Conservation (phyloP, 345 rosid genomes). For the Geranium rotundifolium region DNA sequence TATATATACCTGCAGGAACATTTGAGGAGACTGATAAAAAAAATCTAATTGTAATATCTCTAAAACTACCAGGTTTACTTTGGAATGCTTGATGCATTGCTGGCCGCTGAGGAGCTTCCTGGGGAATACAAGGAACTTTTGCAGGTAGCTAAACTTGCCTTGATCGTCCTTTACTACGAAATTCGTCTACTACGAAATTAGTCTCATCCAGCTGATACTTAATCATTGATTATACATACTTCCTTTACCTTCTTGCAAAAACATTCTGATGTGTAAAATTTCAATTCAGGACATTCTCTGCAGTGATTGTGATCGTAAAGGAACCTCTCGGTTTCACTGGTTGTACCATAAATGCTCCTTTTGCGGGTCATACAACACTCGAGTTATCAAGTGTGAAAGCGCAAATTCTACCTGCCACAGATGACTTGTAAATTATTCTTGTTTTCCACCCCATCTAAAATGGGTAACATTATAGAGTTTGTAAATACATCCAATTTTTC, state of each 20-base stretch:
- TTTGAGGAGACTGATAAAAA: background rate
- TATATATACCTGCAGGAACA: background rate
- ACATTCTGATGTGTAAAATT: background rate
- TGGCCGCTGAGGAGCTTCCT: slow-evolving; percentile 86
- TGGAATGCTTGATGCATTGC: slow-evolving; percentile 85
- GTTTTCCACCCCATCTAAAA: no score
- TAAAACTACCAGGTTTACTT: slow-evolving; percentile 58
- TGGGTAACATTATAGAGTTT: no score
- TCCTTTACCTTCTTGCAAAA: background rate
- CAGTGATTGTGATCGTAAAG: slow-evolving; percentile 69
- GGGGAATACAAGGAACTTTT: slow-evolving; percentile 60
- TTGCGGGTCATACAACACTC: slow-evolving; percentile 83
- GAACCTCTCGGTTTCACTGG: slow-evolving; percentile 67
- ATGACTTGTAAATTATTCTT: slow-evolving; percentile 2
- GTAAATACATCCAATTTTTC: no score
- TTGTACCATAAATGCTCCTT: slow-evolving; percentile 64
- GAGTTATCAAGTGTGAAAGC: slow-evolving; percentile 49
- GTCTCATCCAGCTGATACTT: background rate
- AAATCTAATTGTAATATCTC: background rate
- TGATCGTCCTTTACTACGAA: no score
- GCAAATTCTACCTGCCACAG: slow-evolving; percentile 22
- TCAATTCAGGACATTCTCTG: slow-evolving; percentile 49
- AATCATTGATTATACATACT: background rate
- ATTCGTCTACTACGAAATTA: slow-evolving; percentile 1
- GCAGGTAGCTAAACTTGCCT: slow-evolving; percentile 37